Evolutionary conservation across 345 rosid genomes (phyloP).

Genomic region (Citrus maxima): DNA sequence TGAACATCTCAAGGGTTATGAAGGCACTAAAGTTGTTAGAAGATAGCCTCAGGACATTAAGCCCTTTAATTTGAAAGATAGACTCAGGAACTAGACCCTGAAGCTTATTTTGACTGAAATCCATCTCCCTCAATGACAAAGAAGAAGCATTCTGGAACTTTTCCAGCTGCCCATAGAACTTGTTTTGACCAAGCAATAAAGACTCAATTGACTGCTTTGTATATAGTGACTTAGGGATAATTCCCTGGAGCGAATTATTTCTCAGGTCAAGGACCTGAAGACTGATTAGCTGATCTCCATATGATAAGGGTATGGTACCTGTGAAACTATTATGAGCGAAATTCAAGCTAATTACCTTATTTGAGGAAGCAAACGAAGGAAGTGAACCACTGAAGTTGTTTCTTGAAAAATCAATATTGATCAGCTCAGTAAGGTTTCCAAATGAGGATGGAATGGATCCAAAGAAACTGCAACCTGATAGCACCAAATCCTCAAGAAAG

Average conservation of each 20-base stretch:
- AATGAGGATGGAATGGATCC: conserved; percentile 20
- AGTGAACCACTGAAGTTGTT: conserved; percentile 19
- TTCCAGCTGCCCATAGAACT: neutral
- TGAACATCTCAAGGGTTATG: conserved; percentile 7
- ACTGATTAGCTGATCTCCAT: neutral
- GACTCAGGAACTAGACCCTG: conserved; percentile 20
- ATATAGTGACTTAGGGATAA: neutral
- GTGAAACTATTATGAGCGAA: conserved; percentile 8
- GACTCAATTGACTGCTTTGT: neutral
- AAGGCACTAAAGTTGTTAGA: conserved; percentile 16
- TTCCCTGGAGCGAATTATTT: neutral
- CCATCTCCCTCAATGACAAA: neutral
- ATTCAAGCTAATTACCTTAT: neutral
- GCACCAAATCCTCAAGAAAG: neutral
- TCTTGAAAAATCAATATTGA: neutral
- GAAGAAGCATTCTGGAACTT: conserved; percentile 9
- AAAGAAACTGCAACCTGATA: neutral
- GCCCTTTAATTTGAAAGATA: conserved; percentile 8
- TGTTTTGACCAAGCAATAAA: neutral
- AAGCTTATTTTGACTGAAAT: neutral
- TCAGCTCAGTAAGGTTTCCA: conserved; percentile 8
- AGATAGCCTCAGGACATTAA: neutral
- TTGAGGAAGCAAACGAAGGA: conserved; percentile 10
- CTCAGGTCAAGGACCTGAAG: neutral
- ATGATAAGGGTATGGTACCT: neutral